Base-by-base conservation (phyloP, 1,284 basidiomycete genomes). In the Vanrija sp. region DNA sequence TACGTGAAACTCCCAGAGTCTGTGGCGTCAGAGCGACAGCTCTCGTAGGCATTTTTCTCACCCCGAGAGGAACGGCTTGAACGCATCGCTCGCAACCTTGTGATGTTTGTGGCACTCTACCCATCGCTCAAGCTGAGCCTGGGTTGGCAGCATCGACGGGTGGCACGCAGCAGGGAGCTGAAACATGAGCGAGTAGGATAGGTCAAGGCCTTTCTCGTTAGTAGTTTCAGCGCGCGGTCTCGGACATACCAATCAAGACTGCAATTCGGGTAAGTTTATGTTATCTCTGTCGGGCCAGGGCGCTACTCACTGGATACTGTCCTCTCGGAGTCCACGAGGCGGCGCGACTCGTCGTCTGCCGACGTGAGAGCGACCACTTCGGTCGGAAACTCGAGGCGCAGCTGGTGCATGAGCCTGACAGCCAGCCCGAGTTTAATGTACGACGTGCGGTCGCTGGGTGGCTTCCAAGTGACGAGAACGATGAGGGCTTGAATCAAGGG, bases 381-480 rank as follows among this genome's bases (percentile, higher is more conserved):
- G 8, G 44, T 15, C 1, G 52, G 38, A 25, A 51, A 51, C 6
- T 50, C 16, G 23, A 52, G 38, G 15, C 49, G 52, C 2, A 69
- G 55, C 55, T 71, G 62, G 16, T 46, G 55, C 0, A 64, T 60
- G 10, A 64, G 47, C 0, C 68, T 50, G 5, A 65, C 58, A 1
- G 66, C 65, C 23, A 63, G 60, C 3, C 65, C 68, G 10, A 65
- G 46, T 38, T 65, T 65, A 7, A 57, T 49, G 46, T 61, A 68
- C 1, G 54, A 50, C 2, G 64, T 57, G 14, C 54, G 46, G 9
- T 65, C 61, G 9, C 49, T 51, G 0, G 57, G 55, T 8, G 53
- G 34, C 15, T 57, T 57, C 61, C 61, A 65, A 18, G 52, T 52
- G 5, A 59, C 42, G 16, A 60, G 14, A 15, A 63, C 54, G 3